These are phyloP conservation scores for Triticum aestivum DNA, from an alignment of 176 grass and related monocot species.

Conservation along the genomic window IWGSC_CS_RefSeq_v2.1 NC_057799.1:109740288-109740787, in stretches of 20 bases:
- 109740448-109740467: neutral
- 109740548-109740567: neutral
- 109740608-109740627: neutral
- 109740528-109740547: constrained; percentile 2
- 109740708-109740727: constrained; percentile 11
- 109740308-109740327: constrained; percentile 4
- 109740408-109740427: constrained; percentile 2
- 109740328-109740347: constrained; percentile 8
- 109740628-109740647: neutral
- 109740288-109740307: neutral
- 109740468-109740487: neutral
- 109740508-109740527: neutral
- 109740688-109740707: neutral
- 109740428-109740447: neutral
- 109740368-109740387: neutral
- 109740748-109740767: neutral
- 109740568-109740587: neutral
- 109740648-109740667: constrained; percentile 12
- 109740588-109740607: neutral
- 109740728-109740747: neutral
- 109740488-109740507: constrained; percentile 2
- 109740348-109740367: neutral
- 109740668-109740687: constrained; percentile 3
- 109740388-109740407: neutral
- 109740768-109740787: neutral